Conservation (phyloP, 495 filamentous ascomycete species). For the Neurospora discreta region DNA sequence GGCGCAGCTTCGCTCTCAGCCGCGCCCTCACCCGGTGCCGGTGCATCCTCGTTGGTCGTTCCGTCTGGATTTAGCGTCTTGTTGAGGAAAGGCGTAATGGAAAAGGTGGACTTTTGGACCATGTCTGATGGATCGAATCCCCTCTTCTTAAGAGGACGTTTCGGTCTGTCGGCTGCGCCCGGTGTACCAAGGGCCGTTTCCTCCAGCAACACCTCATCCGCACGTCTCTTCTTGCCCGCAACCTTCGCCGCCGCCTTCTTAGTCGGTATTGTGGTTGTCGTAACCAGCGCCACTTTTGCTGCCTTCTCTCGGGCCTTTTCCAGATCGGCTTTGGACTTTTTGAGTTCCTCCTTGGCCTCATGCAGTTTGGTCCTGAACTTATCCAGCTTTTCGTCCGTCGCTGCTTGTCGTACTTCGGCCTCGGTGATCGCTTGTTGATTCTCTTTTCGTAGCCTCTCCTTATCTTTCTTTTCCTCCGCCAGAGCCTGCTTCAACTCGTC, state of each 20-base stretch:
- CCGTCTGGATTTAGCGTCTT: conserved; percentile 45
- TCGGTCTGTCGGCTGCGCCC: conserved; percentile 21
- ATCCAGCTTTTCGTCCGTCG: conserved; percentile 57
- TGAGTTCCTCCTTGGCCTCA: conserved; percentile 58
- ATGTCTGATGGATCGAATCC: conserved; percentile 42
- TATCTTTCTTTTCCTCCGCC: conserved; percentile 31
- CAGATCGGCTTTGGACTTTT: conserved; percentile 39
- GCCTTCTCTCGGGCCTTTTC: conserved; percentile 24
- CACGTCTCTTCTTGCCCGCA: conserved; percentile 28
- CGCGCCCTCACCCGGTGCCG: background rate
- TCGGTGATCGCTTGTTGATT: conserved; percentile 29
- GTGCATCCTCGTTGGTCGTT: background rate
- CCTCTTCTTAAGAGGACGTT: conserved; percentile 38
- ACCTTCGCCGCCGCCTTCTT: conserved; percentile 28
- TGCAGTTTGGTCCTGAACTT: conserved; percentile 55
- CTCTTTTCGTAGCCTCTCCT: conserved; percentile 25
- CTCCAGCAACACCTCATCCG: conserved; percentile 21
- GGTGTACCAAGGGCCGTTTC: conserved; percentile 28
- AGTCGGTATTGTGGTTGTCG: conserved; percentile 16
- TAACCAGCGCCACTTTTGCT: conserved; percentile 4
- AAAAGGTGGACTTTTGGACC: conserved; percentile 83
- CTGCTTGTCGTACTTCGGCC: conserved; percentile 43
- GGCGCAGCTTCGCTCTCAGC: background rate
- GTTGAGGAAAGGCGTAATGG: conserved; percentile 86
- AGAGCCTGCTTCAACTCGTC: conserved; percentile 27